Evolutionary conservation across 1,284 basidiomycete genomes (phyloP), one percentile per base, ranked within the genome.

Genomic region (Bjerkandera adusta): DNA sequence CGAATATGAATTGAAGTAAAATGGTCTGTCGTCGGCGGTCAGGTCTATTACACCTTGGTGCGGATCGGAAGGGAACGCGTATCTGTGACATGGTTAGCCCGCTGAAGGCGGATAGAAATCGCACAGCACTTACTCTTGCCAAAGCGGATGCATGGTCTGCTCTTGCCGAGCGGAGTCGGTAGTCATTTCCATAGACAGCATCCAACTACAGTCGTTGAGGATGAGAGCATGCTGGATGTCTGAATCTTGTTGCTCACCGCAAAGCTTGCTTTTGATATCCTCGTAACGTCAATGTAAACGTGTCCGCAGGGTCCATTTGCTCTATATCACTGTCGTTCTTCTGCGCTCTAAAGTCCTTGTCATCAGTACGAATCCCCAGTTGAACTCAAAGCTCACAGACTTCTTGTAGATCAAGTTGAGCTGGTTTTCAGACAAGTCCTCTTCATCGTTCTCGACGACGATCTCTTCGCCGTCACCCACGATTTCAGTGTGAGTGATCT

Each of bases 211-310:
- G 49, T 36, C 41, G 25, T 24, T 18, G 27, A 33, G 20, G 20
- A n/a, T 24, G 5, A 26, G 22, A 18, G 20, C 3, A 27, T 20
- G 26, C 18, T 29, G 22, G 15, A 5, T 3, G n/a, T 43, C 21
- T 20, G 22, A 8, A 34, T 7, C 3, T 20, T 40, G 25, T 26
- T 11, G 61, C 79, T 39, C 49, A 89, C 79, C 72, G 72, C 43
- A 98, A 72, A 2, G 94, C 95, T 65, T 99, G 95, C 60, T 94
- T 97, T 61, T 98, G 96, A 67, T 99, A 99, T 24, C 82, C 81
- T 36, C 93, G 81, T 22, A 98, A 68, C 0, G 74, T 84, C 39
- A 97, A 75, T 0, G 81, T 73, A 65, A 99, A 99, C 0, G 84
- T 81, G 2, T 82, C 73, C 1, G 85, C 75, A 4, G 95, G 90